phyloP scores from a whole-genome alignment of 2,329 filamentous ascomycete species.

The Fusarium tuaranense region DNA sequence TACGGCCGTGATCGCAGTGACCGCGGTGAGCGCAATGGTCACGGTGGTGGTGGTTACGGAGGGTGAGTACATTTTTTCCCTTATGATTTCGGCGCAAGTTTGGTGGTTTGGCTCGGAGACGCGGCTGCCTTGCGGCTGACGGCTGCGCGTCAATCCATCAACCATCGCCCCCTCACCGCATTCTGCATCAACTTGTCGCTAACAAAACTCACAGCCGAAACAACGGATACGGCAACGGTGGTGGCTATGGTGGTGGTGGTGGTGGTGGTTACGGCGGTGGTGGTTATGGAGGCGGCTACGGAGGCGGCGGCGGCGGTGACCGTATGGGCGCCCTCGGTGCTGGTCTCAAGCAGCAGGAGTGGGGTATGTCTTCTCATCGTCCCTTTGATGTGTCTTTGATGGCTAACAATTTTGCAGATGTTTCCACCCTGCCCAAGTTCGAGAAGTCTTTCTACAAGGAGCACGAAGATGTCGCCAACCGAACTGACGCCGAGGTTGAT shows the following conservation, averaged over 20 bases:
- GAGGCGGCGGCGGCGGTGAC: slow-evolving; percentile 81
- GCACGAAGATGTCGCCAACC: slow-evolving; percentile 79
- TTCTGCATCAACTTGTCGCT: slow-evolving; percentile 44
- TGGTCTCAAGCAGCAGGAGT: slow-evolving; percentile 87
- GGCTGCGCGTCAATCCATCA: slow-evolving; percentile 17
- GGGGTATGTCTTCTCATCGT: slow-evolving; percentile 73
- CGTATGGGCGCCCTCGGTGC: slow-evolving; percentile 93
- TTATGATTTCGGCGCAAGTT: slow-evolving; percentile 20
- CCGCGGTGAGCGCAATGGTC: slow-evolving; percentile 59
- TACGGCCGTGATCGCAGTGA: slow-evolving; percentile 57
- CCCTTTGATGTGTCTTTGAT: slow-evolving; percentile 43
- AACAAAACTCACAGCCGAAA: slow-evolving; percentile 58
- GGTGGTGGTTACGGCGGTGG: slow-evolving; percentile 49
- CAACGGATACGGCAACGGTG: slow-evolving; percentile 54
- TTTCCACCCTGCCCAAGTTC: slow-evolving; percentile 88
- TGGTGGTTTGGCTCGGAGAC: slow-evolving; percentile 24
- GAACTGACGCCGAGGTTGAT: slow-evolving; percentile 83
- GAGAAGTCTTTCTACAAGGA: slow-evolving; percentile 99
- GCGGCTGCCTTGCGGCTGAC: slow-evolving; percentile 20
- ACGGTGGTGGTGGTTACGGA: slow-evolving; percentile 52
- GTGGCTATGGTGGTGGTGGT: slow-evolving; percentile 51
- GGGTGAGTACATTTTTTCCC: slow-evolving; percentile 50
- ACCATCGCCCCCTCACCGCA: slow-evolving; percentile 15
- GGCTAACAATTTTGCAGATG: slow-evolving; percentile 66
- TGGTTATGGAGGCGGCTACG: slow-evolving; percentile 52